Evolutionary conservation across 805 yeast species (phyloP).

Genomic region (Wickerhamomyces mucosus): DNA sequence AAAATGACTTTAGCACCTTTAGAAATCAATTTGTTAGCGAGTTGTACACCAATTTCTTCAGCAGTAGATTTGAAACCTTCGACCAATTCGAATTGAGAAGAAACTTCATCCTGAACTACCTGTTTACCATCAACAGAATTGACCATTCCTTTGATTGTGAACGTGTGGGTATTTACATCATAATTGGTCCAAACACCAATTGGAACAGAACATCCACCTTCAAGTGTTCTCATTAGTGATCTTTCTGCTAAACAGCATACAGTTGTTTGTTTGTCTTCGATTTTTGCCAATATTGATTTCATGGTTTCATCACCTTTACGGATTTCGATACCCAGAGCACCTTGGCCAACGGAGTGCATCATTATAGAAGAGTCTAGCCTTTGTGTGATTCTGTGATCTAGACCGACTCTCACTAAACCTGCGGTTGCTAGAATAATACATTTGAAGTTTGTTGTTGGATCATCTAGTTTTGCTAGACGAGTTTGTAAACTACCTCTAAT

Average conservation of each 20-base stretch:
- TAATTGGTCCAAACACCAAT: slow-evolving; percentile 75
- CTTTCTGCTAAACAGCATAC: slow-evolving; percentile 84
- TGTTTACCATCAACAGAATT: slow-evolving; percentile 77
- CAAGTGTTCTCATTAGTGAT: slow-evolving; percentile 74
- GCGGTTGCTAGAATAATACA: slow-evolving; percentile 91
- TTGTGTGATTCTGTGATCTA: slow-evolving; percentile 68
- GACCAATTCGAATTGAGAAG: slow-evolving; percentile 15
- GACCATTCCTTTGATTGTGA: slow-evolving; percentile 61
- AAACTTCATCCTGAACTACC: slow-evolving; percentile 47
- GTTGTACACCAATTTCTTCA: slow-evolving; percentile 51
- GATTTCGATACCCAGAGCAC: slow-evolving; percentile 91
- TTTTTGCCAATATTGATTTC: slow-evolving; percentile 46
- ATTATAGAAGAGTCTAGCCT: slow-evolving; percentile 65
- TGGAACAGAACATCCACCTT: slow-evolving; percentile 98
- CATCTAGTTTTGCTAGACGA: slow-evolving; percentile 73
- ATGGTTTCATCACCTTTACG: slow-evolving; percentile 56
- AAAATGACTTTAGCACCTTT: slow-evolving; percentile 80
- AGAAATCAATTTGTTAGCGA: slow-evolving; percentile 58
- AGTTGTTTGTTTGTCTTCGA: slow-evolving; percentile 59
- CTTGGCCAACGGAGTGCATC: slow-evolving; percentile 98
- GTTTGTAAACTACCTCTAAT: slow-evolving; percentile 84
- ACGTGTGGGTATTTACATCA: slow-evolving; percentile 32
- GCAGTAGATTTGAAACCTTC: slow-evolving; percentile 49
- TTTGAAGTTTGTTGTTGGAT: slow-evolving; percentile 46
- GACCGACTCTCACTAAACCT: slow-evolving; percentile 67